Evolutionary conservation across 169 alveolate genomes (phyloP).

Genomic region (Plasmodium ovale): DNA sequence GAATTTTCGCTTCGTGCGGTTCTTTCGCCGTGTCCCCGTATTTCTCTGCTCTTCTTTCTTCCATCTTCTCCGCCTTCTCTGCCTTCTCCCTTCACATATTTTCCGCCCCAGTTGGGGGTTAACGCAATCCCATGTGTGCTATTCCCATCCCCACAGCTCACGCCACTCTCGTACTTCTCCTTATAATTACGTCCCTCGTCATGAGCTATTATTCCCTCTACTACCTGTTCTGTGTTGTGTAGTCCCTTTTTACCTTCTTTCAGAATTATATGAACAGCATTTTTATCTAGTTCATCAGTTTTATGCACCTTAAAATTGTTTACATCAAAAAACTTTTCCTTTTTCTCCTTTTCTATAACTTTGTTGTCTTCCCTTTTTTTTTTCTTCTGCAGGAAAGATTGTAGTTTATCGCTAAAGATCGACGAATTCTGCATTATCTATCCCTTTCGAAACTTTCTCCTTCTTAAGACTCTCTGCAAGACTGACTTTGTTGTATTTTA

Average conservation of each 20-base stretch:
- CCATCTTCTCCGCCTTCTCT: not conserved
- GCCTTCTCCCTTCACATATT: too few relatives aligned
- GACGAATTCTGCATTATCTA: constrained; percentile 10
- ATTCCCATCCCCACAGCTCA: too few relatives aligned
- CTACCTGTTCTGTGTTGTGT: not conserved
- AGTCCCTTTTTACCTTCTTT: not conserved
- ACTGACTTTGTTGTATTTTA: not conserved
- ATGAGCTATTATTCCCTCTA: not conserved
- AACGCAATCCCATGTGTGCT: too few relatives aligned
- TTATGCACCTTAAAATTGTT: constrained; percentile 32
- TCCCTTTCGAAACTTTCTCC: not conserved
- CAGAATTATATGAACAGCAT: constrained; percentile 3
- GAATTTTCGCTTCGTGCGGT: too few relatives aligned
- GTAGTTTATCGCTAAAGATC: constrained; percentile 23
- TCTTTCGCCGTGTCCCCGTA: too few relatives aligned
- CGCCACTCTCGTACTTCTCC: too few relatives aligned
- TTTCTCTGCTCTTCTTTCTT: not conserved
- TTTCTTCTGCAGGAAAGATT: not conserved
- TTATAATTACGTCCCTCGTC: not conserved
- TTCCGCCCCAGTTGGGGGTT: too few relatives aligned
- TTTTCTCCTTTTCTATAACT: constrained; percentile 17
- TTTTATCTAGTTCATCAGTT: constrained; percentile 18
- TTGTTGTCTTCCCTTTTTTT: constrained; percentile 37
- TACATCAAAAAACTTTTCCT: constrained; percentile 16
- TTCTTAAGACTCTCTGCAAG: not conserved